phyloP scores from a whole-genome alignment of 768 basidiomycete genomes.

The Dentipellis fragilis region DNA sequence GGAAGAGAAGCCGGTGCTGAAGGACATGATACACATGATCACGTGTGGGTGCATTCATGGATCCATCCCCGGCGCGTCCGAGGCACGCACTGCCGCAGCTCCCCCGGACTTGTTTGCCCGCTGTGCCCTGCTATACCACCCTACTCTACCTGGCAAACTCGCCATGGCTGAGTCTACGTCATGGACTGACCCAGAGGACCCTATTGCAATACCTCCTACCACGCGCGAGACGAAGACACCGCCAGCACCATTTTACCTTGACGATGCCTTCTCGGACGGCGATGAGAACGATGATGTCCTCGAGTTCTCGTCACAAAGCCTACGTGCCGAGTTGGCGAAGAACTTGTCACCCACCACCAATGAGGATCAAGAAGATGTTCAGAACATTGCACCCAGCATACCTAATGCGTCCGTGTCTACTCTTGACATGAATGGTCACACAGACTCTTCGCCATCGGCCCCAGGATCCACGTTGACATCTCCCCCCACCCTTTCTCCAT shows the following conservation, averaged over 20 bases:
- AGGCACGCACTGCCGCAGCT: no score
- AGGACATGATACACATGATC: no score
- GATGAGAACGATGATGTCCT: constrained; percentile 39
- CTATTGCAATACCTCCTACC: background rate
- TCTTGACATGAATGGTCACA: constrained; percentile 38
- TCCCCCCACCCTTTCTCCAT: constrained; percentile 14
- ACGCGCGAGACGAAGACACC: background rate
- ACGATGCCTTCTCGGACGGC: constrained; percentile 61
- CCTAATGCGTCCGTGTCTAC: constrained; percentile 49
- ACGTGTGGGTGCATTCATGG: no score
- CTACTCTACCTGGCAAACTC: no score
- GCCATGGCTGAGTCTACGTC: no score
- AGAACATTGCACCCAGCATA: constrained; percentile 19
- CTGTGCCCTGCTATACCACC: no score
- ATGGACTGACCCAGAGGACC: no score
- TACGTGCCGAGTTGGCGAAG: constrained; percentile 53
- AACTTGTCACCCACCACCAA: constrained; percentile 27
- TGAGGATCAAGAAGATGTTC: constrained; percentile 19
- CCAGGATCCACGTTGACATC: constrained; percentile 1
- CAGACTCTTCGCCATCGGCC: constrained; percentile 9
- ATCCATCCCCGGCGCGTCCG: no score
- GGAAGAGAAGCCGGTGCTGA: no score
- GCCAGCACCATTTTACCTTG: constrained; percentile 16
- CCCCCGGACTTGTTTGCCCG: no score
- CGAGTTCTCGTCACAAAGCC: constrained; percentile 50